phyloP scores from a whole-genome alignment of 2,329 filamentous ascomycete genomes.

The Celoporthe dispersa region DNA sequence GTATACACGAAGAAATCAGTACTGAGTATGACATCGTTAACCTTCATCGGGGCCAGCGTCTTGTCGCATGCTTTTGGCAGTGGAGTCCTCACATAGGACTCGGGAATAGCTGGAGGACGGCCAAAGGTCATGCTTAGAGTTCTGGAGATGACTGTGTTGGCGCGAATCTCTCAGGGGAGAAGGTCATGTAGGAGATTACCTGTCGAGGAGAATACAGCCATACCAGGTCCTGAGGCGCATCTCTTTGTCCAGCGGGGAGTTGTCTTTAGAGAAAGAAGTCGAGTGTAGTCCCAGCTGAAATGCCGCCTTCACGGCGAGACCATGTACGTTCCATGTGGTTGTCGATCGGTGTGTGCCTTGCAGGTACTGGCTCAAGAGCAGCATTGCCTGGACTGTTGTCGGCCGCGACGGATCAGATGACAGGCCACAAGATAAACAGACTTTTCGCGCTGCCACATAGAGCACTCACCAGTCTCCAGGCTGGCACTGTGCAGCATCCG shows the following conservation, averaged over 20 bases:
- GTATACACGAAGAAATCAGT: conserved; percentile 41
- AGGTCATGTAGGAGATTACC: conserved; percentile 36
- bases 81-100: conserved; percentile 46
- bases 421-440: neutral
- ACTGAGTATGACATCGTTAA: conserved; percentile 24
- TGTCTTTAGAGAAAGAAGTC: conserved; percentile 39
- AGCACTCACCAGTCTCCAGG: conserved; percentile 46
- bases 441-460: neutral
- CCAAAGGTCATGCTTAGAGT: conserved; percentile 58
- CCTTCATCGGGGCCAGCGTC: neutral
- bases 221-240: conserved; percentile 55
- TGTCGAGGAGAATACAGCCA: conserved; percentile 51
- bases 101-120: conserved; percentile 50
- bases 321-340: conserved; percentile 59
- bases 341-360: conserved; percentile 58
- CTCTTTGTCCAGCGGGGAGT: conserved; percentile 49
- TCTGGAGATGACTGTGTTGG: conserved; percentile 33
- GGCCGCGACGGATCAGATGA: neutral
- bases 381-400: conserved; percentile 49
- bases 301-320: conserved; percentile 55
- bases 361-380: conserved; percentile 55
- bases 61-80: conserved; percentile 35
- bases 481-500: conserved; percentile 47
- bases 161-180: neutral
- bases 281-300: conserved; percentile 58